Evolutionary conservation across 306 rosid genomes (phyloP).

Genomic region (Vigna reflexopilosa): DNA sequence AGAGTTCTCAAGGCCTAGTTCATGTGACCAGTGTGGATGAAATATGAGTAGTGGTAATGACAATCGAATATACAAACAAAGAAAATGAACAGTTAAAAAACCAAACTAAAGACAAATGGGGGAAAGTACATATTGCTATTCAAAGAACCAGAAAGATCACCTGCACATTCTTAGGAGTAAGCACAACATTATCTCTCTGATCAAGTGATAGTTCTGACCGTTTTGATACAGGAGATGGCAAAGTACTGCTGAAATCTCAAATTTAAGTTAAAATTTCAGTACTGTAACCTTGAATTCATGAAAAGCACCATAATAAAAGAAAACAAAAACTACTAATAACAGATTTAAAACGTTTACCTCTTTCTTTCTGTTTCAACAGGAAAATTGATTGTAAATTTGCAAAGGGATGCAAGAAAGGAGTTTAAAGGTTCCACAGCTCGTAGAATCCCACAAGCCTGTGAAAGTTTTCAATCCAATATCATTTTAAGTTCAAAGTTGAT

Average conservation of each 20-base stretch:
- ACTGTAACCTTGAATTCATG: conserved; percentile 44
- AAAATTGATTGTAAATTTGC: conserved; percentile 94
- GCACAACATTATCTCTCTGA: conserved; percentile 82
- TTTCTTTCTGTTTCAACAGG: conserved; percentile 81
- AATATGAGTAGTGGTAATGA: conserved; percentile 22
- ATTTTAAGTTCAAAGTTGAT: conserved; percentile 38
- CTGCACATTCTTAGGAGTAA: conserved; percentile 98
- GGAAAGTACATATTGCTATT: conserved; percentile 32
- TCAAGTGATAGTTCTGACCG: conserved; percentile 76
- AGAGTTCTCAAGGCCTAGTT: conserved; percentile 96
- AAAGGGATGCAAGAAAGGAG: conserved; percentile 96
- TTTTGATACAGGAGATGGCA: conserved; percentile 85
- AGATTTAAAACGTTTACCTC: conserved; percentile 61
- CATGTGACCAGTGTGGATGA: conserved; percentile 40
- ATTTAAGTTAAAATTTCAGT: conserved; percentile 52
- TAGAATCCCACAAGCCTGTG: conserved; percentile 96
- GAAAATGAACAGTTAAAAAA: conserved; percentile 34
- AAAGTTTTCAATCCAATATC: conserved; percentile 43
- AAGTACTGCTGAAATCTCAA: conserved; percentile 64
- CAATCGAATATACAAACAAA: conserved; percentile 36
- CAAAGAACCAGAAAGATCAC: conserved; percentile 52
- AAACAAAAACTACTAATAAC: conserved; percentile 16
- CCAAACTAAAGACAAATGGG: conserved; percentile 15
- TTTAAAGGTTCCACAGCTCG: conserved; percentile 93
- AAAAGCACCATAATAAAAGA: conserved; percentile 37